Conservation (phyloP, 345 rosid species). For the Fremontodendron californicum region DNA sequence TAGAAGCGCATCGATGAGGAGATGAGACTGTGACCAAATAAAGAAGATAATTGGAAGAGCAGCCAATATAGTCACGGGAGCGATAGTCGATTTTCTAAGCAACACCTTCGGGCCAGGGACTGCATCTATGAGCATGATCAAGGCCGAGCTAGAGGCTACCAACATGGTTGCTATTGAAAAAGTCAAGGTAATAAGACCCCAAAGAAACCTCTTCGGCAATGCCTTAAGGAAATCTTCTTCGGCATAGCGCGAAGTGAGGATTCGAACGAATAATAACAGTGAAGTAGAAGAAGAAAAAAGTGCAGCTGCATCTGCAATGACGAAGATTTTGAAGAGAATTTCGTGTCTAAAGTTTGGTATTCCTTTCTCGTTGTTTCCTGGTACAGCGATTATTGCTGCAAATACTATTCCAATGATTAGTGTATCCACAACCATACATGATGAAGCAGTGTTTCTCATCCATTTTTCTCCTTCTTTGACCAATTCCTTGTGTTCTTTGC, state of each 20-base stretch:
- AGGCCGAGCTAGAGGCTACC: constrained; percentile 28
- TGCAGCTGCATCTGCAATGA: constrained; percentile 29
- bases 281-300: constrained; percentile 31
- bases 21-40: not conserved
- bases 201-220: constrained; percentile 28
- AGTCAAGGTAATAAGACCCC: constrained; percentile 28
- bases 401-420: not conserved
- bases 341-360: constrained; percentile 8
- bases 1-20: not conserved
- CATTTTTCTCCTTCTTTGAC: not conserved
- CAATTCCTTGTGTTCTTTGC: not conserved
- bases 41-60: not conserved
- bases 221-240: constrained; percentile 28
- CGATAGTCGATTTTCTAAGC: not conserved
- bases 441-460: not conserved
- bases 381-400: not conserved
- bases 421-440: not conserved
- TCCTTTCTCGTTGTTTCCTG: constrained; percentile 14
- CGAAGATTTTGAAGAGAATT: constrained; percentile 13
- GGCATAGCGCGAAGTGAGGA: constrained; percentile 30
- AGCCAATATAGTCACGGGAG: not conserved
- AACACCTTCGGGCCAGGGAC: not conserved
- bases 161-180: constrained; percentile 33
- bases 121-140: constrained; percentile 15
- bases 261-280: constrained; percentile 27